Percentiles rank a stretch among this genome's conserved stretches.
phyloP scores from a whole-genome alignment of 208 protist genomes.

The Hexamita inflata region DNA sequence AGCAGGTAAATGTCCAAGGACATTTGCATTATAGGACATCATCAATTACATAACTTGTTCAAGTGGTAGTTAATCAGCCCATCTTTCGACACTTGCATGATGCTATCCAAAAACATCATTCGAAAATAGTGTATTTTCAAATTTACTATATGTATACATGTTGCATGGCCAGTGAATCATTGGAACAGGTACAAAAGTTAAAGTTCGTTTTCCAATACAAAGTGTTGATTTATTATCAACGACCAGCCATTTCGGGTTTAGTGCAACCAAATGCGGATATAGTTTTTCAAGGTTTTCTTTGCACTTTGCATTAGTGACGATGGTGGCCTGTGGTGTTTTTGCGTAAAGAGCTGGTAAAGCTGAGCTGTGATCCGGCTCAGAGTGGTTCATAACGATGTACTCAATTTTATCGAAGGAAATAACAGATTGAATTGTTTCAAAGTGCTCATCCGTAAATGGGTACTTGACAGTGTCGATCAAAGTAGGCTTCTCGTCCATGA shows the following conservation, averaged over 20 bases:
- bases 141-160: background rate
- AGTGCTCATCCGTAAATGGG: background rate
- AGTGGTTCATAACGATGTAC: slow-evolving; percentile 15
- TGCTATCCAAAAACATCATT: slow-evolving; percentile 23
- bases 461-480: slow-evolving; percentile 19
- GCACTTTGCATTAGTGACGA: slow-evolving; percentile 5
- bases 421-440: background rate
- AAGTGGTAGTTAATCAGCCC: background rate
- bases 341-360: background rate
- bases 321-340: background rate
- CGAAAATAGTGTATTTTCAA: slow-evolving; percentile 18
- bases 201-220: slow-evolving; percentile 8
- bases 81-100: background rate
- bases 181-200: slow-evolving; percentile 7
- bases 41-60: slow-evolving; percentile 6
- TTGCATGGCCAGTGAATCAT: slow-evolving; percentile 7
- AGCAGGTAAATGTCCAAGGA: slow-evolving; percentile 3
- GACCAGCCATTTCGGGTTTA: slow-evolving; percentile 13
- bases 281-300: slow-evolving; percentile 13
- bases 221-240: slow-evolving; percentile 16
- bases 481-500: slow-evolving; percentile 7
- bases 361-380: background rate
- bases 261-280: background rate
- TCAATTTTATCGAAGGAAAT: slow-evolving; percentile 8
- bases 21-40: background rate